Percentiles rank a stretch among this genome's conserved stretches.
Evolutionary conservation across 768 basidiomycete species (phyloP).

Genomic region (Lactarius tabidus): DNA sequence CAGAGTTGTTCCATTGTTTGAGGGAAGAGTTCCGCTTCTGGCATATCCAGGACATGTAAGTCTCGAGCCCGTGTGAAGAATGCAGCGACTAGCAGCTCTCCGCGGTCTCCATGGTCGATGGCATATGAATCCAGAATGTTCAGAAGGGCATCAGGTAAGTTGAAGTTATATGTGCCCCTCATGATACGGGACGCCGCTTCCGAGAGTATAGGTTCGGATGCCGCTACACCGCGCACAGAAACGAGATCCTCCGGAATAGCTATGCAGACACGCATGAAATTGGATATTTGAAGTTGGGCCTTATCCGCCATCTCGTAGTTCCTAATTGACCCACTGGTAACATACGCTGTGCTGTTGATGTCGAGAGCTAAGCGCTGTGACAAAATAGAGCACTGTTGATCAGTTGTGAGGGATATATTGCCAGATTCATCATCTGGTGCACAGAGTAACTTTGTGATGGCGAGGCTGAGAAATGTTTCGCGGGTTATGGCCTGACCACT

Average conservation of each 20-base stretch:
- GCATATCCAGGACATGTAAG: background rate
- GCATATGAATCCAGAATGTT: background rate
- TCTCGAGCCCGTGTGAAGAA: background rate
- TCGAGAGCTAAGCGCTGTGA: background rate
- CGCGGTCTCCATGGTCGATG: background rate
- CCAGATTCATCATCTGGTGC: background rate
- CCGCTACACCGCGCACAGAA: background rate
- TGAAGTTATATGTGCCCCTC: background rate
- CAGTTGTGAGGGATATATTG: background rate
- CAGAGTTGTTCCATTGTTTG: background rate
- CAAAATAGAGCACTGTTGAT: background rate
- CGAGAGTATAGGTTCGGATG: conserved; percentile 5
- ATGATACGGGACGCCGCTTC: background rate
- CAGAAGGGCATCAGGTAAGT: background rate
- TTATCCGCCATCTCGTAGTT: background rate
- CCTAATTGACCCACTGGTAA: background rate
- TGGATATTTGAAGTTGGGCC: background rate
- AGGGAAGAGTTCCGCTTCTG: background rate
- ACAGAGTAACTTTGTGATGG: background rate
- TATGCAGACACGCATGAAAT: background rate
- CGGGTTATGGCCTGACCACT: background rate
- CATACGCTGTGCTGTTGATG: background rate
- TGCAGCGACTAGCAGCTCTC: background rate
- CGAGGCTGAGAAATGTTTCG: background rate
- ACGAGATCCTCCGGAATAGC: background rate